phyloP scores from a whole-genome alignment of 345 rosid species.

The Passiflora organensis region DNA sequence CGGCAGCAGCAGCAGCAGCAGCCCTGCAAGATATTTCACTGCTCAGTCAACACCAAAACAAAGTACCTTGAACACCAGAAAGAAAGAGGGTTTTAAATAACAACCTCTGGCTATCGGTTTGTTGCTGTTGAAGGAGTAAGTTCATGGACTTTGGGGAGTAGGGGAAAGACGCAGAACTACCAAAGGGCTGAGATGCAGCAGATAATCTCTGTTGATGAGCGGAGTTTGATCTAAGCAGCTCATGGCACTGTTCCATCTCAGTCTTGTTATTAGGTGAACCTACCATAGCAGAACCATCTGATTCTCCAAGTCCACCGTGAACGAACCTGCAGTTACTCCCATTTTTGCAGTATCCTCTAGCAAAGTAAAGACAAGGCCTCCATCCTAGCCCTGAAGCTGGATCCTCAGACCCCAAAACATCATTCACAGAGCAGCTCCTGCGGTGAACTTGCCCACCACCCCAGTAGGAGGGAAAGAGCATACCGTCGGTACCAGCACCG shows the following conservation, averaged over 20 bases:
- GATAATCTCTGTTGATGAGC: slow-evolving; percentile 62
- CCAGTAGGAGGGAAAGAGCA: slow-evolving; percentile 45
- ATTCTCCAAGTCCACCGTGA: slow-evolving; percentile 48
- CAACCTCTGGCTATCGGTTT: slow-evolving; percentile 66
- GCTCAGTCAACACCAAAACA: neutral
- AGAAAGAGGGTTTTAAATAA: neutral
- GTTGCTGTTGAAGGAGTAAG: slow-evolving; percentile 60
- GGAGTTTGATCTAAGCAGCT: slow-evolving; percentile 80
- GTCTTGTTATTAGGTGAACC: slow-evolving; percentile 68
- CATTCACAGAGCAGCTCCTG: slow-evolving; percentile 71
- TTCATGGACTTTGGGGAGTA: slow-evolving; percentile 62
- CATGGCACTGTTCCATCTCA: slow-evolving; percentile 57
- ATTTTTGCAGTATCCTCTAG: slow-evolving; percentile 90
- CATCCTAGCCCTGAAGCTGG: slow-evolving; percentile 63
- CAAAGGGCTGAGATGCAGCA: slow-evolving; percentile 48
- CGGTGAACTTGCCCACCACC: slow-evolving; percentile 44
- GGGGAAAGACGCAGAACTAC: slow-evolving; percentile 44
- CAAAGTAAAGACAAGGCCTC: slow-evolving; percentile 82
- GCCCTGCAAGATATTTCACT: slow-evolving; percentile 26
- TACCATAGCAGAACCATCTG: slow-evolving; percentile 35
- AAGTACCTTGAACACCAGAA: neutral
- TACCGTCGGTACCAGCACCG: slow-evolving; percentile 18
- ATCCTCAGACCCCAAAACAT: slow-evolving; percentile 64
- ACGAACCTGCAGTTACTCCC: slow-evolving; percentile 80
- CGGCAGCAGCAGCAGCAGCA: slow-evolving; percentile 47